Evolutionary conservation across 352 stramenopile species (phyloP).

Genomic region (Pythium oligandrum): DNA sequence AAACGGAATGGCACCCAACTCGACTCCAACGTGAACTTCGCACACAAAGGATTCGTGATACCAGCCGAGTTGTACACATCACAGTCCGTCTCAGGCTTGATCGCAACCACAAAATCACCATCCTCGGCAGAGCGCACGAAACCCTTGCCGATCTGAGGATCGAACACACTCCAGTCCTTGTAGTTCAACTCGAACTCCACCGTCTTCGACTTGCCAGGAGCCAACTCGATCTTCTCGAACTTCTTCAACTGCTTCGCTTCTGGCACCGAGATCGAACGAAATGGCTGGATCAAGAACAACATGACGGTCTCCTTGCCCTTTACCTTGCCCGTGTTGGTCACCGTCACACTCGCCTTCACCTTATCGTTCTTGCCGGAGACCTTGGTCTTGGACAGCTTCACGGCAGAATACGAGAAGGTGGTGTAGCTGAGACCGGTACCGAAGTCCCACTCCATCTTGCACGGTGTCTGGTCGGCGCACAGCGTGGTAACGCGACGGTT

Average conservation of each 20-base stretch:
- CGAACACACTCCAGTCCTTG: conserved; percentile 36
- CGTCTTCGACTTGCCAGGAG: conserved; percentile 32
- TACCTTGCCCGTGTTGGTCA: conserved; percentile 60
- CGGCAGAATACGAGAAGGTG: conserved; percentile 43
- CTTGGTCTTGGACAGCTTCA: conserved; percentile 36
- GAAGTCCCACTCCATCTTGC: conserved; percentile 66
- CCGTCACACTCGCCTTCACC: conserved; percentile 44
- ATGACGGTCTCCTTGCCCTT: conserved; percentile 72
- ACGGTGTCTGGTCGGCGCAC: conserved; percentile 36
- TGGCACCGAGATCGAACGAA: conserved; percentile 51
- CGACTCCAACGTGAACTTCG: conserved; percentile 4
- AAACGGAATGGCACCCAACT: neutral
- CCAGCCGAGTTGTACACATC: conserved; percentile 21
- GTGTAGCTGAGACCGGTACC: conserved; percentile 69
- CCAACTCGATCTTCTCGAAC: conserved; percentile 69
- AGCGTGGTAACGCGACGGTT: conserved; percentile 28
- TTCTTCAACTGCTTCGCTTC: conserved; percentile 80
- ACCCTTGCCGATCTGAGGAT: conserved; percentile 42
- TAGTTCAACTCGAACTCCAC: conserved; percentile 34
- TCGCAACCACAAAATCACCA: conserved; percentile 34
- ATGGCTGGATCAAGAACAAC: conserved; percentile 70
- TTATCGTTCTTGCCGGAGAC: conserved; percentile 19
- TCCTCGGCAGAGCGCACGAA: conserved; percentile 30
- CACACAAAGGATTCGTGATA: conserved; percentile 3
- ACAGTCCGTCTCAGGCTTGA: conserved; percentile 41